Base-by-base conservation (phyloP, 139 green algal genomes). In the Astrephomene gubernaculifera region DNA sequence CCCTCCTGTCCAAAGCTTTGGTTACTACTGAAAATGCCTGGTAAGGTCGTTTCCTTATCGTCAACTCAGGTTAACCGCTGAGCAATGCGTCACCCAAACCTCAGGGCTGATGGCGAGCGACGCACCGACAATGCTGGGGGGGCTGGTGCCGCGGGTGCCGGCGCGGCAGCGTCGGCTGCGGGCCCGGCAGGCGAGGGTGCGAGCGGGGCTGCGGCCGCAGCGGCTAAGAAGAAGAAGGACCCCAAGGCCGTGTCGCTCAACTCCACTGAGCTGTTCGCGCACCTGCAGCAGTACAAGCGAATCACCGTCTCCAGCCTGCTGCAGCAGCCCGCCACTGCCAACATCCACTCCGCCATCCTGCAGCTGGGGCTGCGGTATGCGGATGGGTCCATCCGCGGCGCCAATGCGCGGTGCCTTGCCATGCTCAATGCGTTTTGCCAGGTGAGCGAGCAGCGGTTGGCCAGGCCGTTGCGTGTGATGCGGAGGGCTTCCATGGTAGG, bases 401-500 rank as follows among this genome's bases (percentile, higher is more conserved):
- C 85, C 81, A 98, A 96, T 60, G 95, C 93, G 24, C 92, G 96
- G 65, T 96, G 93, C 82, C 81, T 97, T n/a, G 97, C 97, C 39
- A 94, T 99, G 94, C 91, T 99, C 41, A 70, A 94, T 53, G 91
- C 93, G 17, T 89, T 99, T 31, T 89, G 87, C 87, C 88, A 94
- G 91, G 91, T 94, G 70, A n/a, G 70, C 27, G 68, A 35, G 31
- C 33, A 24, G 63, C 29, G 25, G 63, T 33, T 70, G 9, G 63
- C 25, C 24, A 35, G 63, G 63, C 17, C 29, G 9, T n/a, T n/a
- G n/a, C n/a, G n/a, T n/a, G n/a, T n/a, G n/a, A n/a, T n/a, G n/a
- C n/a, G n/a, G n/a, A n/a, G n/a, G n/a, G n/a, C n/a, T n/a, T n/a
- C n/a, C n/a, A n/a, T n/a, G n/a, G n/a, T n/a, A n/a, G n/a, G n/a